Evolutionary conservation across 2,329 filamentous ascomycete species (phyloP).

Genomic region (Blastomyces emzantsi): DNA sequence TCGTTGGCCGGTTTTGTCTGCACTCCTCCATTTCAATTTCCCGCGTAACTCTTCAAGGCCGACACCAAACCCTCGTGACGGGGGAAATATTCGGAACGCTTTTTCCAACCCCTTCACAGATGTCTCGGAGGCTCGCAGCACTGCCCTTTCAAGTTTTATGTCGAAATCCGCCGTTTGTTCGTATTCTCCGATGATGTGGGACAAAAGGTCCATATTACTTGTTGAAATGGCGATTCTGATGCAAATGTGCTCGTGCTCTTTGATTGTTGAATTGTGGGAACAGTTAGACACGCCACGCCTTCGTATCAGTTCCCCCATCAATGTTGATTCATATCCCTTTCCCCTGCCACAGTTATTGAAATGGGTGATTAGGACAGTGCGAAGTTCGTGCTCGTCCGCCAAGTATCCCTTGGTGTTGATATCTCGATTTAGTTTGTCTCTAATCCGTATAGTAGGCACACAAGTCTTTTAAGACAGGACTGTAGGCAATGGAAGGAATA

Average conservation of each 20-base stretch:
- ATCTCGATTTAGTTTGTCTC: no score
- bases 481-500: neutral
- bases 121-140: no score
- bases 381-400: no score
- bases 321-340: neutral
- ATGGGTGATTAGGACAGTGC: no score
- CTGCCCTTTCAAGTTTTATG: no score
- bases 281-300: neutral
- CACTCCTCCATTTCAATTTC: neutral
- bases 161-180: neutral
- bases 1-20: neutral
- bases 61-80: no score
- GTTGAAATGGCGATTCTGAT: neutral
- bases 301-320: neutral
- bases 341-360: no score
- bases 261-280: neutral
- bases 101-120: no score
- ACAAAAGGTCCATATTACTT: neutral
- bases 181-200: neutral
- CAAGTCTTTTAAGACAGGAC: no score
- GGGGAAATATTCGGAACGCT: no score
- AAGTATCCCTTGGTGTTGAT: no score
- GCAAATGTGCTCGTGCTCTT: neutral
- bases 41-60: neutral
- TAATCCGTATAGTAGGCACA: no score